phyloP scores from a whole-genome alignment of 768 basidiomycete genomes.

The Boletus pseudopeckii region DNA sequence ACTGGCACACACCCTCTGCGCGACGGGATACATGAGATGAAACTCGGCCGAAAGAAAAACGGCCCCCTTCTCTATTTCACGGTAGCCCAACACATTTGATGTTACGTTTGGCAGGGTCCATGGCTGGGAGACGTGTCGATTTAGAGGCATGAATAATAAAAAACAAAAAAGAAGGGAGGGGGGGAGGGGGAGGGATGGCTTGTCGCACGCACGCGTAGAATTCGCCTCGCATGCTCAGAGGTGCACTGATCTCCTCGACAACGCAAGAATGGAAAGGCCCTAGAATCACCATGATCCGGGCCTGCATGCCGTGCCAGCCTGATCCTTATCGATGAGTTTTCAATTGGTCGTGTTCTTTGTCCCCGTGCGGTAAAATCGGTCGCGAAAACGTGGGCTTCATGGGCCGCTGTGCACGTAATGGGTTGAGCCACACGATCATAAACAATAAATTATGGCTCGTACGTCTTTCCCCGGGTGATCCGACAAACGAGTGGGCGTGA shows the following conservation, averaged over 20 bases:
- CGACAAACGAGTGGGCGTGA: conserved; percentile 1
- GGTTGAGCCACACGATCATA: conserved; percentile 4
- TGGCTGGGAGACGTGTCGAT: conserved; percentile 6
- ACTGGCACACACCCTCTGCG: conserved; percentile 1
- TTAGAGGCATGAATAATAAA: neutral
- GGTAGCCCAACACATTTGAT: neutral
- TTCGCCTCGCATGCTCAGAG: neutral
- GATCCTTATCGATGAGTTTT: neutral
- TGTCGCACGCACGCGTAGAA: conserved; percentile 1
- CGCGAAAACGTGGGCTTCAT: neutral
- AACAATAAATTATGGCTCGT: neutral
- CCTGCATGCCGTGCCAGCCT: neutral
- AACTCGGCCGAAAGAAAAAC: neutral
- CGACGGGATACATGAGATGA: conserved; percentile 1
- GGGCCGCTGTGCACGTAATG: conserved; percentile 3
- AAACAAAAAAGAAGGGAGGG: too few relatives aligned
- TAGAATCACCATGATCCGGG: neutral
- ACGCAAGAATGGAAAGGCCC: neutral
- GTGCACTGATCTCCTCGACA: neutral
- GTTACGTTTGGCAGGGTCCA: neutral
- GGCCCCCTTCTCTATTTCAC: conserved; percentile 2
- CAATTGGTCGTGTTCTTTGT: neutral
- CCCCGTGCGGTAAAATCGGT: neutral
- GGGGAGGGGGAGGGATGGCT: too few relatives aligned
- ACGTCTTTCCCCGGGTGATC: conserved; percentile 10